Evolutionary conservation across 1,284 basidiomycete species (phyloP).

Genomic region (Fomes fomentarius): DNA sequence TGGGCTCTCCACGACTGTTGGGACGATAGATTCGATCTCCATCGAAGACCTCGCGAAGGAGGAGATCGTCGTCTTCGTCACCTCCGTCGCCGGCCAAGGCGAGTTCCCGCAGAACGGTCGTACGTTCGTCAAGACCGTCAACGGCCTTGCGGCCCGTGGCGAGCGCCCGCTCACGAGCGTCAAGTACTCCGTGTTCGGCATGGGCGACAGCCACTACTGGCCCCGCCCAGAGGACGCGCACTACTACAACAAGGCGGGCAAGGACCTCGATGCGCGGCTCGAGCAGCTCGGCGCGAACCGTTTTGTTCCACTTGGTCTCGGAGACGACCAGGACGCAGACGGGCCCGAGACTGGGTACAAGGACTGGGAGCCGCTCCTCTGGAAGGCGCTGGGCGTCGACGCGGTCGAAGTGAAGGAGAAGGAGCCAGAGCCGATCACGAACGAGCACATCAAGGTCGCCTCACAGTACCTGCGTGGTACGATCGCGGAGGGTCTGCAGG

Average conservation of each 20-base stretch:
- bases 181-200: slow-evolving; percentile 86
- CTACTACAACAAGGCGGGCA: slow-evolving; percentile 97
- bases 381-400: slow-evolving; percentile 96
- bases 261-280: slow-evolving; percentile 85
- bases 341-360: slow-evolving; percentile 97
- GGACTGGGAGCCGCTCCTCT: slow-evolving; percentile 89
- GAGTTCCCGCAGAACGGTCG: slow-evolving; percentile 98
- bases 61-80: slow-evolving; percentile 88
- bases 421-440: slow-evolving; percentile 96
- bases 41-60: slow-evolving; percentile 77
- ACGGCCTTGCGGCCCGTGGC: slow-evolving; percentile 62
- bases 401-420: slow-evolving; percentile 87
- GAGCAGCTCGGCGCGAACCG: slow-evolving; percentile 78
- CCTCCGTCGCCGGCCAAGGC: slow-evolving; percentile 98
- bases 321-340: slow-evolving; percentile 98
- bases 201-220: slow-evolving; percentile 99
- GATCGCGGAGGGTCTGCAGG: slow-evolving; percentile 89
- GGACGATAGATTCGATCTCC: slow-evolving; percentile 78
- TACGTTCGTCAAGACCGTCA: slow-evolving; percentile 86
- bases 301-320: slow-evolving; percentile 79
- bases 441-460: slow-evolving; percentile 99
- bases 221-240: slow-evolving; percentile 94
- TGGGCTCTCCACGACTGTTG: slow-evolving; percentile 78
- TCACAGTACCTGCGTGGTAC: slow-evolving; percentile 95
- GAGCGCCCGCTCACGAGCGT: slow-evolving; percentile 64